phyloP scores from a whole-genome alignment of 2,329 filamentous ascomycete genomes.

The Botryosphaeria dothidea region DNA sequence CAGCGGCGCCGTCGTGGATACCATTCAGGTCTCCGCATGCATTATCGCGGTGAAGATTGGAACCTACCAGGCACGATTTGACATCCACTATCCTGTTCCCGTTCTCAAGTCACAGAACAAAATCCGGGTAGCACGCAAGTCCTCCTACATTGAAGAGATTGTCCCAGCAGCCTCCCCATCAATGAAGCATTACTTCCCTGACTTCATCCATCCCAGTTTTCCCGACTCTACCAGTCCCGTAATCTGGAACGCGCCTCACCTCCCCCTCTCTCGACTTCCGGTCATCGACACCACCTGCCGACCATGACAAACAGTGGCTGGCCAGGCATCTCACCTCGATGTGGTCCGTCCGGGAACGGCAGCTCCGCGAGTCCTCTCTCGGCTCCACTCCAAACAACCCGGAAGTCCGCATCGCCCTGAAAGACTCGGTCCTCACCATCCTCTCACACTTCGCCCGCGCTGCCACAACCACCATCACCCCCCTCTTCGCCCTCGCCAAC shows the following conservation, averaged over 20 bases:
- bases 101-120: conserved; percentile 24
- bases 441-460: conserved; percentile 24
- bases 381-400: conserved; percentile 16
- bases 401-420: conserved; percentile 26
- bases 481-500: conserved; percentile 25
- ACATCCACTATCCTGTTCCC: conserved; percentile 28
- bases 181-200: conserved; percentile 19
- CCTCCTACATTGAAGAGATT: conserved; percentile 33
- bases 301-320: conserved; percentile 23
- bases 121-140: conserved; percentile 32
- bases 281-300: conserved; percentile 21
- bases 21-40: not conserved
- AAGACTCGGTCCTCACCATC: conserved; percentile 31
- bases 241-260: conserved; percentile 26
- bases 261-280: conserved; percentile 26
- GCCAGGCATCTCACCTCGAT: conserved; percentile 22
- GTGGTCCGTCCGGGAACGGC: conserved; percentile 25
- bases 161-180: conserved; percentile 23
- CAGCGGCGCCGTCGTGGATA: not conserved
- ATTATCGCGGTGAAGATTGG: not conserved
- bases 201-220: conserved; percentile 21
- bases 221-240: conserved; percentile 17
- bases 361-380: conserved; percentile 19
- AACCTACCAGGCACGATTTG: not conserved
- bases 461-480: not conserved